Conservation (phyloP, 768 basidiomycete genomes). For the Mrakia blollopis region DNA sequence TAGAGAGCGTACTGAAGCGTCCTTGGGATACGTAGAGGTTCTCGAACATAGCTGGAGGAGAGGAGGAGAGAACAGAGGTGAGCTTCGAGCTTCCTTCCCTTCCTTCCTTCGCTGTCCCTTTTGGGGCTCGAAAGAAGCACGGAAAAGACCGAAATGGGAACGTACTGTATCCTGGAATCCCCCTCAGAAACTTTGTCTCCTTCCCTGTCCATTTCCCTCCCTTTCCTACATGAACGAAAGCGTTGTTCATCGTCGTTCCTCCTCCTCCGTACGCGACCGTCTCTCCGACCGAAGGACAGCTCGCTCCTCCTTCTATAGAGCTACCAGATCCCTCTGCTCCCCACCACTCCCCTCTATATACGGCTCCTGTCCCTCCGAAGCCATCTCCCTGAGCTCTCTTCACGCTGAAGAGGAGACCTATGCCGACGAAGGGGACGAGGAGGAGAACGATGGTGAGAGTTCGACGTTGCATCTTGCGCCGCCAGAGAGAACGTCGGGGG, state of each 20-base stretch:
- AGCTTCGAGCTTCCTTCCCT: neutral
- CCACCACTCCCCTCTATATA: constrained; percentile 13
- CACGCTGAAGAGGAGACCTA: constrained; percentile 11
- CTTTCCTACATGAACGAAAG: constrained; percentile 17
- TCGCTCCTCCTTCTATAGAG: neutral
- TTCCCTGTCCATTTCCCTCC: constrained; percentile 19
- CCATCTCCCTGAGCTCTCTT: neutral
- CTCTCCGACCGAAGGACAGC: neutral
- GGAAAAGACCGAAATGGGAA: neutral
- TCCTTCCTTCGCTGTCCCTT: neutral
- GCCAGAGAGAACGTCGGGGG: neutral
- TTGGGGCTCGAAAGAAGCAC: neutral
- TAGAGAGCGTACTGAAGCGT: constrained; percentile 11
- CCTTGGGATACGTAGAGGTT: constrained; percentile 29
- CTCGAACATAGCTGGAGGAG: constrained; percentile 27
- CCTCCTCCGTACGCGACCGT: neutral
- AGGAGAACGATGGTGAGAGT: neutral
- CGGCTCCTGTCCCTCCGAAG: neutral
- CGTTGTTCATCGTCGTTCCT: constrained; percentile 20
- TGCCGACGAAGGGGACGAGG: constrained; percentile 1
- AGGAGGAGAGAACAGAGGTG: neutral
- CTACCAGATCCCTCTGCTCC: neutral
- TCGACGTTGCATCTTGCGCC: constrained; percentile 10
- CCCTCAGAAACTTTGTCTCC: constrained; percentile 29
- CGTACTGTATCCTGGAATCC: constrained; percentile 31